These are phyloP conservation scores for Cornus controversa DNA, from an alignment of 148 eudicot species.

Conservation along the genomic window DNA sequence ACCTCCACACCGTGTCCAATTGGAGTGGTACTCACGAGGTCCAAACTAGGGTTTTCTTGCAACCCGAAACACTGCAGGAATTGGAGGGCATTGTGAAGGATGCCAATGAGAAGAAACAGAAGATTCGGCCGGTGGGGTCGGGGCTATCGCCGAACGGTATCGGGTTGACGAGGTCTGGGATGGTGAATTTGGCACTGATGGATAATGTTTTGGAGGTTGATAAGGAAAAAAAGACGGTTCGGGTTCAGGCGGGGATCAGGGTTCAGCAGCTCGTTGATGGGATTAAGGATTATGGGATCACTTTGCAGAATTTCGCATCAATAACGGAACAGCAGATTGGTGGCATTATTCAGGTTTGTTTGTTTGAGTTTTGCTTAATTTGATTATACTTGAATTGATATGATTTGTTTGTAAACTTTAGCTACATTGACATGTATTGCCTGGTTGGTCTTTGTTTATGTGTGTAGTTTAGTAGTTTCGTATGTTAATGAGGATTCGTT, in stretches of 20 bases:
- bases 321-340: conserved; percentile 96
- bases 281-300: conserved; percentile 73
- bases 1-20: conserved; percentile 72
- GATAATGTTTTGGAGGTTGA: conserved; percentile 89
- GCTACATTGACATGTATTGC: neutral
- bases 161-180: conserved; percentile 84
- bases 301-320: conserved; percentile 92
- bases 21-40: conserved; percentile 97
- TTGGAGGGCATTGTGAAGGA: conserved; percentile 48
- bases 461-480: neutral
- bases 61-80: conserved; percentile 59
- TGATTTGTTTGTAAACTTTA: neutral
- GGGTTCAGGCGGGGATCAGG: conserved; percentile 82
- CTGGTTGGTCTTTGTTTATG: neutral
- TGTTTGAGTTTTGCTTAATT: neutral
- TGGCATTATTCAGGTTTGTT: conserved; percentile 80
- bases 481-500: too few relatives aligned
- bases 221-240: conserved; percentile 63
- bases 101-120: conserved; percentile 47
- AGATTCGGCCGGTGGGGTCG: conserved; percentile 85
- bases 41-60: conserved; percentile 60
- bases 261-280: conserved; percentile 93
- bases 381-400: neutral
- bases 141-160: conserved; percentile 88
- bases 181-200: conserved; percentile 84